phyloP scores from a whole-genome alignment of 768 basidiomycete species.

The Clitopilus hobsonii region DNA sequence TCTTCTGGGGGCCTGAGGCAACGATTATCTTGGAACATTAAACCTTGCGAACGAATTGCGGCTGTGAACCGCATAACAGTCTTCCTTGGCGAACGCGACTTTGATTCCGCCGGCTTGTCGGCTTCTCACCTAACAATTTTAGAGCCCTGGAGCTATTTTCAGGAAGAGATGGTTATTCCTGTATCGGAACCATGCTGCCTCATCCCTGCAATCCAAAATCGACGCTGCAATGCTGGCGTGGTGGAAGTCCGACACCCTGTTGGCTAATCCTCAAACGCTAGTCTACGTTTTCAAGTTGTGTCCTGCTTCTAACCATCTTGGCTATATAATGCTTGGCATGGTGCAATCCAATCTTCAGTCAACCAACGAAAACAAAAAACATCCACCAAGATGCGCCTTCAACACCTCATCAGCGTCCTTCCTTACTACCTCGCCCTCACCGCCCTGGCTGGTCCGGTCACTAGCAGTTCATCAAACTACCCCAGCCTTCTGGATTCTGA shows the following conservation, averaged over 20 bases:
- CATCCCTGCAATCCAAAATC: neutral
- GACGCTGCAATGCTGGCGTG: neutral
- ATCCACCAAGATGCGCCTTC: constrained; percentile 5
- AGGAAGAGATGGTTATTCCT: neutral
- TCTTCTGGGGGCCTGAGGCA: too few relatives aligned
- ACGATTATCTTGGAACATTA: too few relatives aligned
- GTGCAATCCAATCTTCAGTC: neutral
- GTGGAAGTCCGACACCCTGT: neutral
- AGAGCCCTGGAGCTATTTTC: neutral
- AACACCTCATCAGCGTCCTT: constrained; percentile 6
- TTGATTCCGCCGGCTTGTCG: too few relatives aligned
- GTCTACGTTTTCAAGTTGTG: neutral
- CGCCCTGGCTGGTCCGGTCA: neutral
- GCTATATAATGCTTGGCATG: neutral
- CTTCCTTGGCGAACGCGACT: too few relatives aligned
- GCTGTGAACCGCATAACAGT: too few relatives aligned
- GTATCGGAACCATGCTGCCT: neutral
- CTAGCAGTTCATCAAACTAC: neutral
- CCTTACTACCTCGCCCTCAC: constrained; percentile 6
- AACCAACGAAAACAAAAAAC: neutral
- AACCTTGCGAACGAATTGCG: too few relatives aligned
- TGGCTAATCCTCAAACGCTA: neutral
- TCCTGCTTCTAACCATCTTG: neutral
- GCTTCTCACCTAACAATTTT: too few relatives aligned
- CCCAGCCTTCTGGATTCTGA: constrained; percentile 9